Evolutionary conservation across 1,139 yeast genomes (phyloP), one percentile per base, ranked within the genome.

Genomic region (Torulaspora globosa): DNA sequence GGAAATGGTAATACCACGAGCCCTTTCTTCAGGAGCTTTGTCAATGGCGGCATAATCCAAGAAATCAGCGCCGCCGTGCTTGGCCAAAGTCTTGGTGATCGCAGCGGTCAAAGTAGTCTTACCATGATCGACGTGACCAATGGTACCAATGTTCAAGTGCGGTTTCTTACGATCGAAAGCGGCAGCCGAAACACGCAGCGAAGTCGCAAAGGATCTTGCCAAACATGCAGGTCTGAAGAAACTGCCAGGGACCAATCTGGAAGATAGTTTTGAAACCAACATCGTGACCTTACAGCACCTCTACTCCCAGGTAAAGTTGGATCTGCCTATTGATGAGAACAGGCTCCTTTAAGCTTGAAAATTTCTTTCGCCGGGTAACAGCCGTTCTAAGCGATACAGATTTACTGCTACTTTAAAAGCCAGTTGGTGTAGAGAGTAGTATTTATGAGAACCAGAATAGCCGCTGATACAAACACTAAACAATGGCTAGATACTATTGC

Each of bases 1-100:
- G 47, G 97, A 88, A 66, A 92, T 92, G 56, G 98, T 92, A 71
- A 92, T 92, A 81, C 98, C 98, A 79, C 98, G 89, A 48, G 96
- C 97, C 75, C 96, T 84, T 78, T 92, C 98, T 76, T 92, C 98
- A 57, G 98, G 98, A 44, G 98, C 98, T 74, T 88, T 87, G 73
- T 92, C 98, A 65, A 92, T 92, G 53, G 97, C 72, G 48, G 88
- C 78, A 69, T 92, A 92, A 70, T 92, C 97, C 74, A 89, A 78
- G 78, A 90, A 92, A 62, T 73, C 75, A 54, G 97, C 97, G 67
- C 95, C 96, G 67, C 97, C 97, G 64, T 77, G 77, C 61, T 77
- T 80, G 44, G 97, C 77, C 57, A 92, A 78, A 50, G 88, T 92
- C 76, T 92, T 92, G 73, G 98, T 92, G 75, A 92, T 90, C 63